Percentiles rank a stretch among this genome's conserved stretches.
phyloP scores from a whole-genome alignment of 306 rosid genomes.

The Lagenaria siceraria region DNA sequence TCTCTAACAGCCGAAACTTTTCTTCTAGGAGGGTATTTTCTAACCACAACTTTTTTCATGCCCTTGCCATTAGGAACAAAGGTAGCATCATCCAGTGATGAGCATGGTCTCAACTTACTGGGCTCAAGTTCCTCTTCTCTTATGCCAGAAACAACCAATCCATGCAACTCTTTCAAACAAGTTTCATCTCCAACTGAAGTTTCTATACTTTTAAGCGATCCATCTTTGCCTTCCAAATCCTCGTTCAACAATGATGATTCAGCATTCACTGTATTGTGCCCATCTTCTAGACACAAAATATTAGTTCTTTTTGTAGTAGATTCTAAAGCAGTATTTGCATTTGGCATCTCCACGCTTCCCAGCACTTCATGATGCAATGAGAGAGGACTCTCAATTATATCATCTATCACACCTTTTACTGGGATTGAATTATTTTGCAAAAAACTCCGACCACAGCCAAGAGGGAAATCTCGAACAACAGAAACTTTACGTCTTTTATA shows the following conservation, averaged over 20 bases:
- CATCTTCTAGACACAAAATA: slow-evolving; percentile 13
- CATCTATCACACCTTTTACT: neutral
- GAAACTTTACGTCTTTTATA: slow-evolving; percentile 40
- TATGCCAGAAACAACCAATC: slow-evolving; percentile 10
- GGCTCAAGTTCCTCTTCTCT: slow-evolving; percentile 16
- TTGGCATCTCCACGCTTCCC: neutral
- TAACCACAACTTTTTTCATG: slow-evolving; percentile 16
- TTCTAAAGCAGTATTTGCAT: slow-evolving; percentile 4
- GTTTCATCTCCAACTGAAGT: slow-evolving; percentile 15
- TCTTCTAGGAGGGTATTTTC: slow-evolving; percentile 51
- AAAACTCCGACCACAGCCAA: slow-evolving; percentile 50
- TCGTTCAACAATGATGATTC: slow-evolving; percentile 7
- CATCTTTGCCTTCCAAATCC: slow-evolving; percentile 6
- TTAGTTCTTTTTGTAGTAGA: slow-evolving; percentile 1
- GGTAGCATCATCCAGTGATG: slow-evolving; percentile 10
- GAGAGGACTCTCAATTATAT: neutral
- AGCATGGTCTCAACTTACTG: slow-evolving; percentile 10
- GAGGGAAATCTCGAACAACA: slow-evolving; percentile 70
- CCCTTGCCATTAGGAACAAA: slow-evolving; percentile 23
- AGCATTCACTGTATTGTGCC: slow-evolving; percentile 7
- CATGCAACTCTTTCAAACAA: slow-evolving; percentile 18
- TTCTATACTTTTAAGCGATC: neutral
- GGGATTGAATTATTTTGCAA: slow-evolving; percentile 7
- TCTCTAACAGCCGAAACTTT: slow-evolving; percentile 55
- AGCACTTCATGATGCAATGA: slow-evolving; percentile 13